Percentiles rank a stretch among this genome's conserved stretches.
phyloP scores from a whole-genome alignment of 768 basidiomycete genomes.

The Boletus fagicola region DNA sequence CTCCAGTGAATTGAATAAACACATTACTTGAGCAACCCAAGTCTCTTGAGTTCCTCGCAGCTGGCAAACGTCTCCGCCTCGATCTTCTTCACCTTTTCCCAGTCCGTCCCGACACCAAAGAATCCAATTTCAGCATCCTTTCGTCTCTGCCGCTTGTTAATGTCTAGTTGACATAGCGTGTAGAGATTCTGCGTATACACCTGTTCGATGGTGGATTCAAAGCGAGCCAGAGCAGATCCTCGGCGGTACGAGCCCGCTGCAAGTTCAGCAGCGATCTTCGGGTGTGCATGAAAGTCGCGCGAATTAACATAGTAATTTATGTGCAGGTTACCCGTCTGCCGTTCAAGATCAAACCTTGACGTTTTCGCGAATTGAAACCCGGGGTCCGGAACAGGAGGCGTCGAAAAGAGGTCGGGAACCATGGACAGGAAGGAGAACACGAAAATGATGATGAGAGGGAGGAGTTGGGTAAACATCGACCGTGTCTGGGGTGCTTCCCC shows the following conservation, averaged over 20 bases:
- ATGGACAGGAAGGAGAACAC: constrained; percentile 80
- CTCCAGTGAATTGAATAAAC: constrained; percentile 9
- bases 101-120: constrained; percentile 90
- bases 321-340: constrained; percentile 67
- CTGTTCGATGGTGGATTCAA: constrained; percentile 77
- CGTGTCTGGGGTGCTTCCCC: constrained; percentile 47
- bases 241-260: constrained; percentile 41
- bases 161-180: constrained; percentile 64
- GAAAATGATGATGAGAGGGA: constrained; percentile 83
- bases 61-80: constrained; percentile 66
- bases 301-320: constrained; percentile 84
- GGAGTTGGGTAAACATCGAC: constrained; percentile 68
- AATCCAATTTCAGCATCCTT: constrained; percentile 80
- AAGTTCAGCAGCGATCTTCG: constrained; percentile 69
- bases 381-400: constrained; percentile 72
- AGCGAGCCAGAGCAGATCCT: constrained; percentile 44
- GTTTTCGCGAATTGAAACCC: constrained; percentile 67
- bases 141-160: constrained; percentile 63
- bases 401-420: constrained; percentile 72
- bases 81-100: constrained; percentile 80
- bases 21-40: constrained; percentile 51
- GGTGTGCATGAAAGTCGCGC: constrained; percentile 72
- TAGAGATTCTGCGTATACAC: constrained; percentile 71
- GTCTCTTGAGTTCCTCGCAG: constrained; percentile 72
- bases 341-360: constrained; percentile 61